phyloP scores from a whole-genome alignment of 2,329 filamentous ascomycete genomes.

The Neopestalotiopsis sp. region DNA sequence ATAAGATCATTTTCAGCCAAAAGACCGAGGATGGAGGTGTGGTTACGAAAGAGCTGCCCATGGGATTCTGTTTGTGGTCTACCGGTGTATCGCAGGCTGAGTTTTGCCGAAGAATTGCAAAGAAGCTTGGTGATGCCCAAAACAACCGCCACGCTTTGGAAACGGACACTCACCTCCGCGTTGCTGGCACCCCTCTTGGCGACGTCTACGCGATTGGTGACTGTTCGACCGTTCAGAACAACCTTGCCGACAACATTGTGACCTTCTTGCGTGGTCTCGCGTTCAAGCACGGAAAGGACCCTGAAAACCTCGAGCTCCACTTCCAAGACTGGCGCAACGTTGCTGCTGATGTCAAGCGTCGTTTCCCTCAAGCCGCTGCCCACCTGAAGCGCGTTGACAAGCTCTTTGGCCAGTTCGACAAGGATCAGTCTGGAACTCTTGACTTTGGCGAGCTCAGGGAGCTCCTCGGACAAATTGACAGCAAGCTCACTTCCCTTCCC shows the following conservation, averaged over 20 bases:
- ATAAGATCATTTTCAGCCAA: constrained; percentile 90
- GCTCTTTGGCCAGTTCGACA: constrained; percentile 91
- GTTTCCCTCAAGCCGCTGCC: constrained; percentile 87
- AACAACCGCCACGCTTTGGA: constrained; percentile 91
- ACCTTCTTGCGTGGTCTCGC: constrained; percentile 87
- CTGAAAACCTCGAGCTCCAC: constrained; percentile 82
- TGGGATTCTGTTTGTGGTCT: constrained; percentile 97
- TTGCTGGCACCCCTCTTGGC: constrained; percentile 86
- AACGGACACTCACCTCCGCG: constrained; percentile 89
- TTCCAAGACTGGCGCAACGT: constrained; percentile 90
- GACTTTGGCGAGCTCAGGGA: constrained; percentile 92
- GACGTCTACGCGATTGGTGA: constrained; percentile 98
- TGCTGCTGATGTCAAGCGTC: constrained; percentile 80
- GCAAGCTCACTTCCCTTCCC: constrained; percentile 89
- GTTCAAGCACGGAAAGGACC: constrained; percentile 90
- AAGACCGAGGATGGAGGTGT: constrained; percentile 73
- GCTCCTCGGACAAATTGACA: constrained; percentile 89
- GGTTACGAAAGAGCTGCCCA: constrained; percentile 90
- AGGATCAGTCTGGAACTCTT: constrained; percentile 88
- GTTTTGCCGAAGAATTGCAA: constrained; percentile 76
- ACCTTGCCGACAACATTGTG: constrained; percentile 88
- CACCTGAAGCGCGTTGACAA: constrained; percentile 90
- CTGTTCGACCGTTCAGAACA: constrained; percentile 96
- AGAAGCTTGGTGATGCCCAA: constrained; percentile 77
- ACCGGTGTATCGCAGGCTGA: constrained; percentile 90